These are phyloP conservation scores for Suillus paluster DNA, from an alignment of 768 basidiomycete species.

Conservation along the genomic window DNA sequence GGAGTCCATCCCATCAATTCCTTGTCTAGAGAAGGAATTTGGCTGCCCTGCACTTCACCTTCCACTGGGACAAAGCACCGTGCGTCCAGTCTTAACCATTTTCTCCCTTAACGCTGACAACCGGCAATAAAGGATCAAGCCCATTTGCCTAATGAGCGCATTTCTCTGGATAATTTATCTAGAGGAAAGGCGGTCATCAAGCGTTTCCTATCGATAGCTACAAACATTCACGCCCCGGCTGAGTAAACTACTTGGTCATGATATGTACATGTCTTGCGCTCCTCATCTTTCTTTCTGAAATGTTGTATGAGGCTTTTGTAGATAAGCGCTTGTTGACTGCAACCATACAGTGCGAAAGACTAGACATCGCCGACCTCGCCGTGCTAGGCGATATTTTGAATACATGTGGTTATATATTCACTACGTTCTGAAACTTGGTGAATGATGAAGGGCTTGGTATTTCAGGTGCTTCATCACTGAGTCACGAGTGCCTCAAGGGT, in stretches of 20 bases:
- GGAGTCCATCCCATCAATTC: constrained; percentile 93
- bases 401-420: too few species aligned
- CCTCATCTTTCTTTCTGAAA: background rate
- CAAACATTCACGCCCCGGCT: background rate
- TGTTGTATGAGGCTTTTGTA: background rate
- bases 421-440: too few species aligned
- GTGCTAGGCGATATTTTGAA: too few species aligned
- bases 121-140: constrained; percentile 70
- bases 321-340: too few species aligned
- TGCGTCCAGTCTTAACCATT: constrained; percentile 40
- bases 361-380: too few species aligned
- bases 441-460: too few species aligned
- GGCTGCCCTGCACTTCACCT: constrained; percentile 89
- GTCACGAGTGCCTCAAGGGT: too few species aligned
- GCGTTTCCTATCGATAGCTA: constrained; percentile 58
- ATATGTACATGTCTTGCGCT: background rate
- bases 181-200: constrained; percentile 80
- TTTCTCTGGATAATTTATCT: constrained; percentile 80
- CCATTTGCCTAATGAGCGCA: constrained; percentile 92
- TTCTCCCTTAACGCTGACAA: background rate
- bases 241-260: background rate
- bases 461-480: too few species aligned
- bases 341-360: too few species aligned
- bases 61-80: constrained; percentile 91
- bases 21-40: constrained; percentile 92